phyloP scores from a whole-genome alignment of 257 asterid species.

The Gentiana straminea region DNA sequence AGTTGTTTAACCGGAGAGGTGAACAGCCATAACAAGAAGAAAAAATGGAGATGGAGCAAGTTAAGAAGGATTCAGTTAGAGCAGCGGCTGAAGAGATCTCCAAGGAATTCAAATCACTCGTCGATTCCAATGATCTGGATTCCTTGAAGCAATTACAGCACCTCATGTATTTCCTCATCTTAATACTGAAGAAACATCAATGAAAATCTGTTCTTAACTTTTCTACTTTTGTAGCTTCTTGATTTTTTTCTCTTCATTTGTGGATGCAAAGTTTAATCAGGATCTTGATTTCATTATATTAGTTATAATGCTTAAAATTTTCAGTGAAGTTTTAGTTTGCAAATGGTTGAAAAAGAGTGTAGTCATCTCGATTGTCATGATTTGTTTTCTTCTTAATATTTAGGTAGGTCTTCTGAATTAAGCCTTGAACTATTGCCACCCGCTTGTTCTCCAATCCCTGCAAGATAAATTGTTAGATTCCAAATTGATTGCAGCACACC shows the following conservation, averaged over 20 bases:
- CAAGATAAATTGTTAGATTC: no score
- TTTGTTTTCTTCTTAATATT: no score
- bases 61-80: conserved; percentile 28
- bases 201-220: neutral
- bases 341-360: no score
- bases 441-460: no score
- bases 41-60: conserved; percentile 29
- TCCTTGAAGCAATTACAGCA: conserved; percentile 62
- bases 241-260: no score
- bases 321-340: neutral
- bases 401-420: no score
- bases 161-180: conserved; percentile 39
- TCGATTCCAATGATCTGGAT: conserved; percentile 52
- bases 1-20: no score
- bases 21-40: neutral
- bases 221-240: no score
- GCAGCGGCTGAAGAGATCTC: conserved; percentile 62
- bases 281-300: neutral
- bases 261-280: neutral
- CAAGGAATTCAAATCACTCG: conserved; percentile 64
- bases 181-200: neutral
- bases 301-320: neutral
- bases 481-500: no score
- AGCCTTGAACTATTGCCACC: no score
- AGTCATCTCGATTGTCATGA: no score